phyloP scores from a whole-genome alignment of 306 rosid genomes.

The Dryas octopetala region DNA sequence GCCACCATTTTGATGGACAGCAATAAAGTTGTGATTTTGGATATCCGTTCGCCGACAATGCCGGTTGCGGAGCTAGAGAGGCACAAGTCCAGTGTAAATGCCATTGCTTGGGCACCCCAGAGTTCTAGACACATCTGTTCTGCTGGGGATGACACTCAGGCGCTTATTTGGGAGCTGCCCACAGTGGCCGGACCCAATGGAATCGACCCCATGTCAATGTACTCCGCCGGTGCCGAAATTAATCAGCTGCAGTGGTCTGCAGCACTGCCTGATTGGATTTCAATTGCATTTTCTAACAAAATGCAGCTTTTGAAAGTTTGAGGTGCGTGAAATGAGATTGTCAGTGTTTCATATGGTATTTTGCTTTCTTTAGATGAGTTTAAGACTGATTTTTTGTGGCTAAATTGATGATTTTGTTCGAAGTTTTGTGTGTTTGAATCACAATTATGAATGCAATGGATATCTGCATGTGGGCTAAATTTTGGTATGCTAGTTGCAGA shows the following conservation, averaged over 20 bases:
- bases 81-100: slow-evolving; percentile 63
- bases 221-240: slow-evolving; percentile 64
- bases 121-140: slow-evolving; percentile 70
- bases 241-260: slow-evolving; percentile 94
- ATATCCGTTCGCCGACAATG: slow-evolving; percentile 77
- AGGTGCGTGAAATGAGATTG: slow-evolving; percentile 16
- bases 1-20: slow-evolving; percentile 91
- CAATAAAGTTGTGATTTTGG: slow-evolving; percentile 80
- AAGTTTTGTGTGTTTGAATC: background rate
- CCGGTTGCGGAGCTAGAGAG: slow-evolving; percentile 96
- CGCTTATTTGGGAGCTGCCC: slow-evolving; percentile 91
- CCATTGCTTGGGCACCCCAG: slow-evolving; percentile 79
- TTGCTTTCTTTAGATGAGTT: background rate
- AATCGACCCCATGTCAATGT: slow-evolving; percentile 81
- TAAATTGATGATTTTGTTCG: background rate
- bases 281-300: slow-evolving; percentile 79
- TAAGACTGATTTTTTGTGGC: background rate
- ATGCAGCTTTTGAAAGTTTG: slow-evolving; percentile 93
- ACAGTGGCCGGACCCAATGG: slow-evolving; percentile 73
- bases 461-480: background rate
- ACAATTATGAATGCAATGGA: background rate
- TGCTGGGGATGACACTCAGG: slow-evolving; percentile 83
- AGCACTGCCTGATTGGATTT: slow-evolving; percentile 86
- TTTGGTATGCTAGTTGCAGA: background rate
- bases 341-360: background rate